phyloP scores from a whole-genome alignment of 495 filamentous ascomycete genomes.

The Penicillium paxilli region DNA sequence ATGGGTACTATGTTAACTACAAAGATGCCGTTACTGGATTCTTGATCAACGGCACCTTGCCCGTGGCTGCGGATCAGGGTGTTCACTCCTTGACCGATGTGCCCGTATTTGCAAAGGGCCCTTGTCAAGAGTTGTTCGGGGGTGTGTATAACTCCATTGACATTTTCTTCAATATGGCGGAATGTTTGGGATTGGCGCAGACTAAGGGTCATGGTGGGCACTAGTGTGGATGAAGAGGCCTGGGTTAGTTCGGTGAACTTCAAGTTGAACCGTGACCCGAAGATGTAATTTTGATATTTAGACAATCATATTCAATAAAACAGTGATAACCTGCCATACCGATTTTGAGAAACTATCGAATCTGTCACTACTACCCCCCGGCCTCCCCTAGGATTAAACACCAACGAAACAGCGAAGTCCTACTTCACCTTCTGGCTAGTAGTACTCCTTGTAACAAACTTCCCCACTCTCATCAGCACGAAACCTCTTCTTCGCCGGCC shows the following conservation, averaged over 20 bases:
- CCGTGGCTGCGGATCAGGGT: slow-evolving; percentile 54
- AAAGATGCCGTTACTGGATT: slow-evolving; percentile 64
- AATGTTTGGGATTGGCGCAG: slow-evolving; percentile 61
- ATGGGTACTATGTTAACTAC: slow-evolving; percentile 58
- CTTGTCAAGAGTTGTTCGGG: slow-evolving; percentile 69
- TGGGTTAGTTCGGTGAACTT: neutral
- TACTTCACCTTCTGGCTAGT: too few species aligned
- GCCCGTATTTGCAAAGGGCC: slow-evolving; percentile 69
- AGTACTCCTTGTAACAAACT: too few species aligned
- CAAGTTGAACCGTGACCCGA: too few species aligned
- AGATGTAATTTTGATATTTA: neutral
- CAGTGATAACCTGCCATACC: too few species aligned
- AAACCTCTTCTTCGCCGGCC: too few species aligned
- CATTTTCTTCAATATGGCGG: slow-evolving; percentile 71
- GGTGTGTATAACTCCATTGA: slow-evolving; percentile 70
- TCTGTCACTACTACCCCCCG: too few species aligned
- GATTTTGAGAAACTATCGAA: too few species aligned
- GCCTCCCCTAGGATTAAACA: too few species aligned
- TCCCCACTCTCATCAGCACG: too few species aligned
- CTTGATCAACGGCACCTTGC: slow-evolving; percentile 67
- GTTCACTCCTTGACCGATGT: slow-evolving; percentile 77
- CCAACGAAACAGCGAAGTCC: too few species aligned
- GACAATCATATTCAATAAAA: neutral
- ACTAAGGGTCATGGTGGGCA: slow-evolving; percentile 3
- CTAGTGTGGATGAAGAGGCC: neutral